These are phyloP conservation scores for Mariannaea sp. DNA, from an alignment of 2,329 filamentous ascomycete species.

Conservation along the genomic window DNA sequence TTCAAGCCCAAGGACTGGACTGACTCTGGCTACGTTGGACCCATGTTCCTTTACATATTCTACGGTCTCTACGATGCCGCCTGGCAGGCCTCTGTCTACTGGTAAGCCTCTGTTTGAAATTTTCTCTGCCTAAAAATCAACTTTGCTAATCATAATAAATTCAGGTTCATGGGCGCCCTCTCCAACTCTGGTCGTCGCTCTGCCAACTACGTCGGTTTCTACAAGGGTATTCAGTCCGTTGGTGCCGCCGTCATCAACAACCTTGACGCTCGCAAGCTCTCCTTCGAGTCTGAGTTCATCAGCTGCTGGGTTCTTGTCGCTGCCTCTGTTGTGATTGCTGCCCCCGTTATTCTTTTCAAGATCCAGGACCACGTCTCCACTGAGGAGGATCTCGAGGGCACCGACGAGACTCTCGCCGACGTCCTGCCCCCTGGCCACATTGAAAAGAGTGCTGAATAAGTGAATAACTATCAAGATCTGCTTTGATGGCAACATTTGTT, in stretches of 20 bases:
- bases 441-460: conserved; percentile 21
- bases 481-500: too few relatives aligned
- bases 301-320: conserved; percentile 74
- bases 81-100: conserved; percentile 92
- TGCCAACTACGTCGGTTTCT: conserved; percentile 91
- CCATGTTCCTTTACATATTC: conserved; percentile 89
- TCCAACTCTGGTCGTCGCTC: conserved; percentile 92
- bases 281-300: conserved; percentile 75
- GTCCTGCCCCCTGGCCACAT: conserved; percentile 49
- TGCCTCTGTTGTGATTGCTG: conserved; percentile 74
- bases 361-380: conserved; percentile 81
- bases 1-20: conserved; percentile 63
- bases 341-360: conserved; percentile 77
- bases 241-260: conserved; percentile 62
- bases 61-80: conserved; percentile 88
- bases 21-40: conserved; percentile 68
- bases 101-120: conserved; percentile 66
- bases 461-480: neutral
- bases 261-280: conserved; percentile 44
- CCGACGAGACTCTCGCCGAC: conserved; percentile 79
- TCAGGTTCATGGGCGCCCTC: conserved; percentile 86
- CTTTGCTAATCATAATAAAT: conserved; percentile 38
- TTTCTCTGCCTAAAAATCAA: neutral
- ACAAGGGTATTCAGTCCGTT: conserved; percentile 80
- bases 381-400: conserved; percentile 83